Evolutionary conservation across 2,329 filamentous ascomycete genomes (phyloP), one percentile per base, ranked within the genome.

Genomic region (Colletotrichum sublineola): DNA sequence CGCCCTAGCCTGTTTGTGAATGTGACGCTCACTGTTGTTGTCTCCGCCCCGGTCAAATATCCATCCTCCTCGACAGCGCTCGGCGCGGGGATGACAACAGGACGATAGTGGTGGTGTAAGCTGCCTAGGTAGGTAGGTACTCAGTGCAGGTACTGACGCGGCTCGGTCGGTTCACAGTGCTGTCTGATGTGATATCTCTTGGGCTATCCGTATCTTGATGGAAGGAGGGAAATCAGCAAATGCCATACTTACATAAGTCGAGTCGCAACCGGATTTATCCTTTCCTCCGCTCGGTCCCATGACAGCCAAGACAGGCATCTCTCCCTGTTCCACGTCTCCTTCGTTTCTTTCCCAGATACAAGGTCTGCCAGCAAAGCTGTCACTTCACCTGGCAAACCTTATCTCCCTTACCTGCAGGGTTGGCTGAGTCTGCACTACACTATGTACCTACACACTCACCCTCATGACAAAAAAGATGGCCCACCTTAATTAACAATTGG

Each of bases 371-470:
- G 53, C 24, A 60, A 72, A 72, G 66, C 67, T 69, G 70, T 65
- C 66, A 64, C 70, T 24, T 65, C 53, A 61, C 38, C 40, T n/a
- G 61, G 66, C 31, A 73, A 73, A 73, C 70, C 70, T 73, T 70
- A 70, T 73, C 66, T 69, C 38, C 66, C 62, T 60, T n/a, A 46
- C 46, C 24, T 44, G 70, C 70, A 73, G 66, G 70, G 29, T 53
- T 38, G 44, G 20, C 60, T 60, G 20, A 48, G 46, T 48, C 46
- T n/a, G 24, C 46, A 24, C 44, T n/a, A 20, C 44, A 46, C 20
- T 44, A 6, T 15, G 15, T 42, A 42, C 14, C 40, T 42, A 18
- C 4, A 1, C 5, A 42, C 40, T 1, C 6, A 8, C 18, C n/a
- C n/a, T n/a, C n/a, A n/a, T n/a, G n/a, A n/a, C n/a, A n/a, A n/a